Evolutionary conservation across 352 stramenopile genomes (phyloP).

Genomic region (Globisporangium parvum): DNA sequence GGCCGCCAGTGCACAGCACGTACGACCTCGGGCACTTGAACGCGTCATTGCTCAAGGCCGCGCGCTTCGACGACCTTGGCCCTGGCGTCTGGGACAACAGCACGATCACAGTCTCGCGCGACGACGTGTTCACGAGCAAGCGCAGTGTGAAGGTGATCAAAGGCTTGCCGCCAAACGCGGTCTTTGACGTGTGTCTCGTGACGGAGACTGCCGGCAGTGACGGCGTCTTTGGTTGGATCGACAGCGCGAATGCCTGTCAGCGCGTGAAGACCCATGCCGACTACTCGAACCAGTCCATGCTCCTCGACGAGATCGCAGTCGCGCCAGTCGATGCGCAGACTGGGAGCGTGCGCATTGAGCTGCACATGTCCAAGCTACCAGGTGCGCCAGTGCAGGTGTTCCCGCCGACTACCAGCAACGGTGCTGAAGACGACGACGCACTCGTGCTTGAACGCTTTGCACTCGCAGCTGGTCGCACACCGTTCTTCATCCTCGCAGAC

Average conservation of each 20-base stretch:
- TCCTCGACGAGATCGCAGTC: slow-evolving; percentile 47
- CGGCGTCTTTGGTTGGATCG: slow-evolving; percentile 52
- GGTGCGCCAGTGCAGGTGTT: slow-evolving; percentile 12
- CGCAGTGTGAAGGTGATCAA: slow-evolving; percentile 51
- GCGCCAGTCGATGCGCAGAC: slow-evolving; percentile 33
- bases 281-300: slow-evolving; percentile 68
- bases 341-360: slow-evolving; percentile 36
- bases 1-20: slow-evolving; percentile 40
- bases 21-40: slow-evolving; percentile 42
- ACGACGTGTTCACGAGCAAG: slow-evolving; percentile 51
- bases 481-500: slow-evolving; percentile 65
- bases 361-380: slow-evolving; percentile 52
- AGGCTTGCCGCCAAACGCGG: slow-evolving; percentile 49
- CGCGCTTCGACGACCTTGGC: slow-evolving; percentile 45
- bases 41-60: slow-evolving; percentile 41
- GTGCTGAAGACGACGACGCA: too few relatives aligned
- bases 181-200: slow-evolving; percentile 75
- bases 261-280: slow-evolving; percentile 61
- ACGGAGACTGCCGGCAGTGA: slow-evolving; percentile 62
- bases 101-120: slow-evolving; percentile 61
- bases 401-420: not conserved
- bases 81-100: slow-evolving; percentile 69
- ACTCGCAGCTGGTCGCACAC: slow-evolving; percentile 25
- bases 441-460: slow-evolving; percentile 18
- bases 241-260: slow-evolving; percentile 29